Evolutionary conservation across 2,329 filamentous ascomycete species (phyloP).

Genomic region (Colletotrichum endophyticum): DNA sequence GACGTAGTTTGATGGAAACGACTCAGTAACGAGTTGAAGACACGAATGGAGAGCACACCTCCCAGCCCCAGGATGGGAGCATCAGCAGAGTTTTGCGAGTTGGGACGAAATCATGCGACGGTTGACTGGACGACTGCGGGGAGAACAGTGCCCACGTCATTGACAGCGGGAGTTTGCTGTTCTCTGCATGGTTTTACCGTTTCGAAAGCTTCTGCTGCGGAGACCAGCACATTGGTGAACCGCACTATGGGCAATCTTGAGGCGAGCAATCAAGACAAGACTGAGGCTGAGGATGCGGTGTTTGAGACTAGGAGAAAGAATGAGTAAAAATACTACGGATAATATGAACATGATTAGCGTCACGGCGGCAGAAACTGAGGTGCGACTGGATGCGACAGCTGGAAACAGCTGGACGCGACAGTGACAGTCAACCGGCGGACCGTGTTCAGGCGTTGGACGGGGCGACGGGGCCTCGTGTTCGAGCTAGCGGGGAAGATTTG

Average conservation of each 20-base stretch:
- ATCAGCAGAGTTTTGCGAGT: not conserved
- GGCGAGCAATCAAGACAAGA: not conserved
- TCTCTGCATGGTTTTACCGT: conserved; percentile 2
- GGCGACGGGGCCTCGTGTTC: conserved; percentile 14
- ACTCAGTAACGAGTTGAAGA: not conserved
- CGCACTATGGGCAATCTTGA: not conserved
- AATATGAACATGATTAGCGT: not conserved
- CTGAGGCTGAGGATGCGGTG: not conserved
- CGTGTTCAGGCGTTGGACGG: not conserved
- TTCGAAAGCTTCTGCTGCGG: not conserved
- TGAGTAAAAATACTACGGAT: not conserved
- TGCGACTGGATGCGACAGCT: not conserved
- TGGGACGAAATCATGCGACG: conserved; percentile 15
- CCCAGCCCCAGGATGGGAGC: not conserved
- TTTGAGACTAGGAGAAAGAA: not conserved
- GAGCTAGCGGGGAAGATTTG: conserved; percentile 7
- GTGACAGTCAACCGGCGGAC: not conserved
- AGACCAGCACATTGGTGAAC: not conserved
- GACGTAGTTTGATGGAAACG: not conserved
- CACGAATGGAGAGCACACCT: not conserved
- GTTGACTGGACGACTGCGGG: conserved; percentile 8
- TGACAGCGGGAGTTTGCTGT: conserved; percentile 21
- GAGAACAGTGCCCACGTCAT: not conserved
- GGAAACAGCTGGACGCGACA: not conserved
- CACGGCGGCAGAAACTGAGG: not conserved